phyloP scores from a whole-genome alignment of 805 yeast species.

The Starmerella stigmatis region DNA sequence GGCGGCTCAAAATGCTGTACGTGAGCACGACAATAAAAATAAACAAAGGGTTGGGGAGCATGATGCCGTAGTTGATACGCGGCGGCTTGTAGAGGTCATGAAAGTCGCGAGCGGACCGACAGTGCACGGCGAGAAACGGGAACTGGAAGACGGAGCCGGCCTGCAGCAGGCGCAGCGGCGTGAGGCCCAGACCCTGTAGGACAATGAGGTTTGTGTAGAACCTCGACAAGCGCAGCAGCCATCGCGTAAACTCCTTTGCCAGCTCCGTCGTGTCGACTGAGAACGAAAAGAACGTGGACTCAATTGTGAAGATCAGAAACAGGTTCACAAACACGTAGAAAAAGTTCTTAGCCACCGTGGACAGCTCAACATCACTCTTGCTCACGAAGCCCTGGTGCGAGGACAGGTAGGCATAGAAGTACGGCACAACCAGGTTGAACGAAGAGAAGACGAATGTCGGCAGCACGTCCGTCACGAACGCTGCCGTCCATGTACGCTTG shows the following conservation, averaged over 20 bases:
- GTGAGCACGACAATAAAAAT: conserved; percentile 74
- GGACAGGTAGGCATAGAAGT: conserved; percentile 72
- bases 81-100: conserved; percentile 74
- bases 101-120: conserved; percentile 77
- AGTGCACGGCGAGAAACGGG: conserved; percentile 52
- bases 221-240: conserved; percentile 65
- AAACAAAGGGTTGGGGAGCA: conserved; percentile 82
- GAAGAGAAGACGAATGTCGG: conserved; percentile 88
- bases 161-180: conserved; percentile 76
- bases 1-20: conserved; percentile 82
- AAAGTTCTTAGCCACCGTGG: conserved; percentile 84
- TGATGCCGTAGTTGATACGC: conserved; percentile 81
- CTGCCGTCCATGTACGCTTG: conserved; percentile 58
- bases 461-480: conserved; percentile 72
- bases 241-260: conserved; percentile 76
- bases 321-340: conserved; percentile 89
- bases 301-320: conserved; percentile 86
- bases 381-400: conserved; percentile 81
- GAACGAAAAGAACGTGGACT: conserved; percentile 71
- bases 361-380: conserved; percentile 82
- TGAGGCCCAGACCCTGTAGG: conserved; percentile 74
- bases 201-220: conserved; percentile 84
- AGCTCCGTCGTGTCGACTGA: conserved; percentile 56
- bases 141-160: conserved; percentile 68
- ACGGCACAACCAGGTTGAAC: conserved; percentile 74